Evolutionary conservation across 2,329 filamentous ascomycete species (phyloP).

Genomic region (Aspergillus brasiliensis): DNA sequence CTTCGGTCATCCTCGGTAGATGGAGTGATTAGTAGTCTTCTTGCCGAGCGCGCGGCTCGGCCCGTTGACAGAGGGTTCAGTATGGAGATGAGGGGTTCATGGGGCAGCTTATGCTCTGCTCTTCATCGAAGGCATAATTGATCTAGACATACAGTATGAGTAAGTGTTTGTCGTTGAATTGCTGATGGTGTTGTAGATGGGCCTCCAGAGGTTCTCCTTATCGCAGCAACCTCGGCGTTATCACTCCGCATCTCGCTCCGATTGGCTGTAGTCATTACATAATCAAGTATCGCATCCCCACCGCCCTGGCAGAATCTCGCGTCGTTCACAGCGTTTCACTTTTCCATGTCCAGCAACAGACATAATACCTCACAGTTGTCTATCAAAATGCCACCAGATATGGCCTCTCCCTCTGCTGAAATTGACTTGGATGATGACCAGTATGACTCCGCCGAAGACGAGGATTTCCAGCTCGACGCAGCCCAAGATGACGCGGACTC

Average conservation of each 20-base stretch:
- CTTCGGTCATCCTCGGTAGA: slow-evolving; percentile 14
- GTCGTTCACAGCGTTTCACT: neutral
- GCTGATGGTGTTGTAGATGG: neutral
- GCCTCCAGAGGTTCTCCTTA: neutral
- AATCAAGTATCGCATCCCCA: neutral
- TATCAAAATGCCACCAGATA: slow-evolving; percentile 4
- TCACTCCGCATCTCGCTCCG: neutral
- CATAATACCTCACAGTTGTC: too few species aligned
- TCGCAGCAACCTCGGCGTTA: slow-evolving; percentile 1
- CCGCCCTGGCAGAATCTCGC: slow-evolving; percentile 30
- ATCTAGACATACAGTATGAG: too few species aligned
- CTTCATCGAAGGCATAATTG: too few species aligned
- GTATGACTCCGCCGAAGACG: slow-evolving; percentile 43
- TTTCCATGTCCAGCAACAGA: neutral
- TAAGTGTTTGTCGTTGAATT: too few species aligned
- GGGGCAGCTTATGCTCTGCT: too few species aligned
- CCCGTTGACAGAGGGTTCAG: slow-evolving; percentile 1
- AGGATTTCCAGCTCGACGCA: slow-evolving; percentile 40
- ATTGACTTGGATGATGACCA: slow-evolving; percentile 35
- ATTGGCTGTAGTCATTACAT: slow-evolving; percentile 6
- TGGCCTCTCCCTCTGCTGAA: slow-evolving; percentile 14
- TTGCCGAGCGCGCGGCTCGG: slow-evolving; percentile 14
- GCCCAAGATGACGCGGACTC: slow-evolving; percentile 38
- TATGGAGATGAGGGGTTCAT: too few species aligned
- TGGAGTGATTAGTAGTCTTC: slow-evolving; percentile 5